A percentile compares a stretch with the other conserved stretches of the same genome.
Conservation (phyloP, 345 rosid genomes). For the Gossypium australe region DNA sequence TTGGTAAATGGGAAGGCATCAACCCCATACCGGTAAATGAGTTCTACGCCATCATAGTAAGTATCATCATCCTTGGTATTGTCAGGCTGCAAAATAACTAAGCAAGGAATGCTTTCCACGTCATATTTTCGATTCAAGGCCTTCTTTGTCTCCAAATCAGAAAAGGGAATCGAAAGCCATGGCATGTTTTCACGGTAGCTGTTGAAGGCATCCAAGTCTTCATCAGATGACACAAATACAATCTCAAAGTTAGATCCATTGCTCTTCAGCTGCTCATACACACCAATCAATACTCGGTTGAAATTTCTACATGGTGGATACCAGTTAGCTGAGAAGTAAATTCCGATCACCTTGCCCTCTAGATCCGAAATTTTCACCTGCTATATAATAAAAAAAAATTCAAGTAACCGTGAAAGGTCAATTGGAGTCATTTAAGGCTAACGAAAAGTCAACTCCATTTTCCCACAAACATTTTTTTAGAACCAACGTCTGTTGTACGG, state of each 20-base stretch:
- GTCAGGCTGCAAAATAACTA: constrained; percentile 41
- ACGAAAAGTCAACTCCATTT: background rate
- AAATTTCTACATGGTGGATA: constrained; percentile 45
- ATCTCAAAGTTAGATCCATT: constrained; percentile 40
- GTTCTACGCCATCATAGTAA: constrained; percentile 39
- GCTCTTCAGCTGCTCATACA: constrained; percentile 37
- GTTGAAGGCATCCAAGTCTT: constrained; percentile 46
- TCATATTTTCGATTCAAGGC: constrained; percentile 37
- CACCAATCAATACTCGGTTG: constrained; percentile 26
- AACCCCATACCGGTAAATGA: constrained; percentile 40
- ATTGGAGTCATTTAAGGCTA: background rate
- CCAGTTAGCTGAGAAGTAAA: constrained; percentile 69
- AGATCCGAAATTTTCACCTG: constrained; percentile 49
- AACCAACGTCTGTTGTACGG: background rate
- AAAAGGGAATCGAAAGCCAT: constrained; percentile 53
- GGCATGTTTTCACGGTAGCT: constrained; percentile 49
- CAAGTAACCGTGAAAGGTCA: background rate
- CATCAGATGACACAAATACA: constrained; percentile 55
- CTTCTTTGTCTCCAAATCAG: constrained; percentile 53
- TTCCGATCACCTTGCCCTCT: constrained; percentile 44
- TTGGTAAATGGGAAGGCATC: constrained; percentile 51
- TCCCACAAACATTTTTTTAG: background rate
- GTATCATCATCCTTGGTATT: constrained; percentile 30
- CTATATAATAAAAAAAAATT: background rate
- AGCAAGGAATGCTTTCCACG: constrained; percentile 52